These are phyloP conservation scores for Fusarium nematophilum DNA, from an alignment of 2,329 filamentous ascomycete species.

Conservation along the genomic window DNA sequence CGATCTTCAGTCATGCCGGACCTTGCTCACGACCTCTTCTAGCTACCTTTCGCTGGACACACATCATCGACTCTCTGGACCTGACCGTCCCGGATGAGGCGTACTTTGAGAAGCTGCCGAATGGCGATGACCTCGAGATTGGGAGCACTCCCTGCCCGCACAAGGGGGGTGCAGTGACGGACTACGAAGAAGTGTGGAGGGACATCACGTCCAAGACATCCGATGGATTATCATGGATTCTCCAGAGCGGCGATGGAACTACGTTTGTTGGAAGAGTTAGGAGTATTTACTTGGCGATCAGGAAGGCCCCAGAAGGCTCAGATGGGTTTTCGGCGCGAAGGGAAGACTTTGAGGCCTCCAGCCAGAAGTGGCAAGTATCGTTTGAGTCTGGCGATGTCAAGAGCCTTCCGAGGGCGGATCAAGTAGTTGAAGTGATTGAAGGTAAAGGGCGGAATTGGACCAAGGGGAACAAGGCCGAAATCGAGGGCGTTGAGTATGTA, in stretches of 20 bases:
- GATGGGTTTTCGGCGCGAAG: constrained; percentile 5
- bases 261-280: constrained; percentile 35
- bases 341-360: neutral
- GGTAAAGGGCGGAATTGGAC: too few species aligned
- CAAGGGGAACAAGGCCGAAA: too few species aligned
- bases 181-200: constrained; percentile 40
- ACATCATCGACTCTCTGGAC: constrained; percentile 38
- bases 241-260: constrained; percentile 30
- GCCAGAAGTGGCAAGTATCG: neutral
- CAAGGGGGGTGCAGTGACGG: constrained; percentile 21
- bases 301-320: constrained; percentile 6
- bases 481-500: too few species aligned
- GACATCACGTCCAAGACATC: constrained; percentile 28
- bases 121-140: constrained; percentile 39
- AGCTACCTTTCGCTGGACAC: constrained; percentile 42
- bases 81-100: constrained; percentile 35
- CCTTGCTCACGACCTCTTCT: neutral
- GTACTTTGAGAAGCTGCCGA: constrained; percentile 31
- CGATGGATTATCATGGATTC: constrained; percentile 31
- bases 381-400: neutral
- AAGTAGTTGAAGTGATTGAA: neutral
- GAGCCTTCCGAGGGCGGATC: neutral
- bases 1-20: neutral
- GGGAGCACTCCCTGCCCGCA: constrained; percentile 27
- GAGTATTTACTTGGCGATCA: constrained; percentile 29